phyloP scores from a whole-genome alignment of 441 rosid genomes.

The Croton setiger region DNA sequence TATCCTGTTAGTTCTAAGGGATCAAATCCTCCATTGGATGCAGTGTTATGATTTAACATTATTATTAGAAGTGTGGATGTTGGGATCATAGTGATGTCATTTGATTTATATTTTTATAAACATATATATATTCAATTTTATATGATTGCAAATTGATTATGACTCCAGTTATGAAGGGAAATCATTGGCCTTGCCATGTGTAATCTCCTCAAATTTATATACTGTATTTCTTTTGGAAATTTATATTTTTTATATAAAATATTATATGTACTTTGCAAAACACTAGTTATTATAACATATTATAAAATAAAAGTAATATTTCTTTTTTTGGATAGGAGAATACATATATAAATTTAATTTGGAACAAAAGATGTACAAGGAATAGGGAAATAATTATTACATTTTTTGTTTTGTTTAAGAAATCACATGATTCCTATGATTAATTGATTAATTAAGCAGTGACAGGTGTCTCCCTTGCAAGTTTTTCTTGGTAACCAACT shows the following conservation, averaged over 20 bases:
- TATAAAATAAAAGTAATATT: too few species aligned
- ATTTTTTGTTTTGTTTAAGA: not conserved
- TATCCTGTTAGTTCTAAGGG: slow-evolving; percentile 11
- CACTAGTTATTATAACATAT: too few species aligned
- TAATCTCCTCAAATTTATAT: not conserved
- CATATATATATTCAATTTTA: not conserved
- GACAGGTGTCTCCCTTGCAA: slow-evolving; percentile 79
- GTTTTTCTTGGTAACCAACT: slow-evolving; percentile 48
- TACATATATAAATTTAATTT: slow-evolving; percentile 10
- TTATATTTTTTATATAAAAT: too few species aligned
- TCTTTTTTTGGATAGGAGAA: not conserved
- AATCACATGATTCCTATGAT: too few species aligned
- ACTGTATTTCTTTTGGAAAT: too few species aligned
- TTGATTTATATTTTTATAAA: not conserved
- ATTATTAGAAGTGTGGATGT: not conserved
- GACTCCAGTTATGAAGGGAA: slow-evolving; percentile 22
- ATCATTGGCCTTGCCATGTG: slow-evolving; percentile 4
- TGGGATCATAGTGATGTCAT: not conserved
- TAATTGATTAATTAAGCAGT: slow-evolving; percentile 46
- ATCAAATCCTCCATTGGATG: slow-evolving; percentile 16
- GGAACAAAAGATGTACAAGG: slow-evolving; percentile 36
- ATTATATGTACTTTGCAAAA: too few species aligned
- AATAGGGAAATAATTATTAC: slow-evolving; percentile 22
- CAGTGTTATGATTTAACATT: not conserved
- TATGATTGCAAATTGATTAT: slow-evolving; percentile 24